Evolutionary conservation across 1,284 basidiomycete genomes (phyloP), one percentile per base, ranked within the genome.

Genomic region (Puccinia novopanici): DNA sequence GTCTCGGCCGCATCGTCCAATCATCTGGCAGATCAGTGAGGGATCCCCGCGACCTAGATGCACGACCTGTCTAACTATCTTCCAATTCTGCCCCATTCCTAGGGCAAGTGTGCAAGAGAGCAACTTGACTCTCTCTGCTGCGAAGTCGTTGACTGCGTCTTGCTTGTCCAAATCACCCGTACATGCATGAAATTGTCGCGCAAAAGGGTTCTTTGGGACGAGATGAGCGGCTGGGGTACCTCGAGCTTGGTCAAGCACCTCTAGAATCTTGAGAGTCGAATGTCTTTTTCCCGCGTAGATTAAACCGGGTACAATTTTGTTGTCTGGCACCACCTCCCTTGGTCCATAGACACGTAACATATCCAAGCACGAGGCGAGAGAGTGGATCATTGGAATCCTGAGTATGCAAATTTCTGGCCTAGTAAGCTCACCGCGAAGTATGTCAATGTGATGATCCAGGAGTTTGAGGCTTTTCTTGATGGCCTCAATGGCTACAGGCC

Each of bases 161-260:
- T 57, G 8, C 55, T 57, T 57, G 55, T 57, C 55, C 55, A 57
- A 57, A 19, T 57, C 55, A 22, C 55, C 55, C 19, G 55, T 57
- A 19, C 55, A 57, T 5, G 55, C 19, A 27, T 57, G 55, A 19
- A n/a, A 57, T n/a, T 19, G 55, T 8, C 55, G 55, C 22, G 55
- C 55, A 57, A 22, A 57, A n/a, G 8, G 19, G 55, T n/a, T n/a
- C 55, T 57, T 6, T 27, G 22, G 22, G 27, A 22, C 9, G 8
- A n/a, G 19, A 57, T 57, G 6, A n/a, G 45, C 19, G 27, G 10
- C 55, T 9, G 19, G 19, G 6, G 55, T 57, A 6, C 55, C 55
- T 57, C 55, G 27, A 8, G 55, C 55, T 9, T 27, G 8, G 27
- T 57, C 55, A 8, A 57, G 27, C 27, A 57, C 55, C 22, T 57